phyloP scores from a whole-genome alignment of 2,329 filamentous ascomycete species.

The Pseudogymnoascus destructans region DNA sequence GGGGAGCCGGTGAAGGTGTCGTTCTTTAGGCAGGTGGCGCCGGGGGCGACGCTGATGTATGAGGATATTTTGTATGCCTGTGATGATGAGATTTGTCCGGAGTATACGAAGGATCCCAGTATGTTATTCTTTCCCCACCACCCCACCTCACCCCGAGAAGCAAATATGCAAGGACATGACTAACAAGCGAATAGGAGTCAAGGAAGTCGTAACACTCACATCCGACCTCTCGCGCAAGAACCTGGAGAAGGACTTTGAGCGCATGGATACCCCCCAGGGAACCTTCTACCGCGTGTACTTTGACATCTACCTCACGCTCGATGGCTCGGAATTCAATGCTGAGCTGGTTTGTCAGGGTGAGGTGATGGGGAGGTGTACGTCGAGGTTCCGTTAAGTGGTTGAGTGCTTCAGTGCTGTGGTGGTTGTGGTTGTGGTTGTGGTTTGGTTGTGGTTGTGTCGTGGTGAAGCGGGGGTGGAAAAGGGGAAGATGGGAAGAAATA shows the following conservation, averaged over 20 bases:
- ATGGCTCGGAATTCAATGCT: slow-evolving; percentile 95
- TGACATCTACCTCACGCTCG: slow-evolving; percentile 79
- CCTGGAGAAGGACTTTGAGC: slow-evolving; percentile 96
- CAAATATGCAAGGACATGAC: not conserved
- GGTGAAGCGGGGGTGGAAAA: not conserved
- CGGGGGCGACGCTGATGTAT: slow-evolving; percentile 96
- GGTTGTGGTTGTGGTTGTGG: not conserved
- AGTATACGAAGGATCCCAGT: slow-evolving; percentile 99
- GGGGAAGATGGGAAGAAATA: no score
- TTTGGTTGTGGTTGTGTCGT: not conserved
- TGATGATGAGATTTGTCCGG: slow-evolving; percentile 93
- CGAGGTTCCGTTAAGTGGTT: slow-evolving; percentile 56
- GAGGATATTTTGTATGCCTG: slow-evolving; percentile 97
- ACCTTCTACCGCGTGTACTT: slow-evolving; percentile 82
- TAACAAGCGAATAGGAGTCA: slow-evolving; percentile 59
- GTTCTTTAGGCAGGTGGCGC: slow-evolving; percentile 95
- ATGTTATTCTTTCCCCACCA: slow-evolving; percentile 37
- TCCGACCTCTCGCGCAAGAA: slow-evolving; percentile 97
- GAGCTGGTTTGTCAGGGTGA: slow-evolving; percentile 98
- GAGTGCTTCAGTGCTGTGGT: not conserved
- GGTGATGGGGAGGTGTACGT: slow-evolving; percentile 93
- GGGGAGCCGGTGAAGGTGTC: slow-evolving; percentile 97
- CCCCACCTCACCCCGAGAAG: no score
- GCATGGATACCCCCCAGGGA: slow-evolving; percentile 97
- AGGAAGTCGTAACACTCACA: slow-evolving; percentile 95